Conservation (phyloP, 2,329 filamentous ascomycete genomes). For the Cercospora sp. region DNA sequence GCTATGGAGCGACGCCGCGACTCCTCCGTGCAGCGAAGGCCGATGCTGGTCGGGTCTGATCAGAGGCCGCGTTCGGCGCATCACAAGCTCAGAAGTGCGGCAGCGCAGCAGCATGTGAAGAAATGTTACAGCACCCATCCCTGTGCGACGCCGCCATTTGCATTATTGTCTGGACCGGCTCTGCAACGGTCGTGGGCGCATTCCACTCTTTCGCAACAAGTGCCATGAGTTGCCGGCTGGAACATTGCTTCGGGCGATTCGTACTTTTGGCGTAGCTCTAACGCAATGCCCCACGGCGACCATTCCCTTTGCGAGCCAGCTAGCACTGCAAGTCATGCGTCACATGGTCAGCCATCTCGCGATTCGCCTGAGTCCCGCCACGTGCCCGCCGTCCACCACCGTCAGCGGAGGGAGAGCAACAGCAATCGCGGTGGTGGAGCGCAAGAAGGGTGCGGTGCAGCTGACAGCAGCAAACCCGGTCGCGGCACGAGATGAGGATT, state of each 20-base stretch:
- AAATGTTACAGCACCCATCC: not conserved
- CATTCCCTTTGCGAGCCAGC: constrained; percentile 13
- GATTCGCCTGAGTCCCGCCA: not conserved
- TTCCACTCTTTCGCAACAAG: not conserved
- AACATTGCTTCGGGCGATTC: not conserved
- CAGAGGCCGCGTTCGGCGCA: not conserved
- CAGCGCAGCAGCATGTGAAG: not conserved
- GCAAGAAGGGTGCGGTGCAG: not conserved
- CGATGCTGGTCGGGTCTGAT: not conserved
- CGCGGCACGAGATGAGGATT: not conserved
- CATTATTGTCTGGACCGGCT: constrained; percentile 2
- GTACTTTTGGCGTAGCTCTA: not conserved
- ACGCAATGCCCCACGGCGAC: constrained; percentile 4
- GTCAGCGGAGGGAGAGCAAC: not conserved
- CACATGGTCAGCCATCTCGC: constrained; percentile 9
- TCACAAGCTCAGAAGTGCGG: not conserved
- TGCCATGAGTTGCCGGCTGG: not conserved
- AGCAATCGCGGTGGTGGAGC: not conserved
- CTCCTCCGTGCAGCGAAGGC: not conserved
- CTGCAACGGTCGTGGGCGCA: constrained; percentile 1
- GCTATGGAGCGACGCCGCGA: not conserved
- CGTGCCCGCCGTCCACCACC: not conserved
- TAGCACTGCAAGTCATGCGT: constrained; percentile 17
- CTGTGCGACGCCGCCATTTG: not conserved
- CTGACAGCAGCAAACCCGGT: not conserved